A percentile compares a stretch with the other conserved stretches of the same genome.
These are phyloP conservation scores for Sarocladium strictum DNA, from an alignment of 2,329 filamentous ascomycete species.

Conservation along the genomic window DNA sequence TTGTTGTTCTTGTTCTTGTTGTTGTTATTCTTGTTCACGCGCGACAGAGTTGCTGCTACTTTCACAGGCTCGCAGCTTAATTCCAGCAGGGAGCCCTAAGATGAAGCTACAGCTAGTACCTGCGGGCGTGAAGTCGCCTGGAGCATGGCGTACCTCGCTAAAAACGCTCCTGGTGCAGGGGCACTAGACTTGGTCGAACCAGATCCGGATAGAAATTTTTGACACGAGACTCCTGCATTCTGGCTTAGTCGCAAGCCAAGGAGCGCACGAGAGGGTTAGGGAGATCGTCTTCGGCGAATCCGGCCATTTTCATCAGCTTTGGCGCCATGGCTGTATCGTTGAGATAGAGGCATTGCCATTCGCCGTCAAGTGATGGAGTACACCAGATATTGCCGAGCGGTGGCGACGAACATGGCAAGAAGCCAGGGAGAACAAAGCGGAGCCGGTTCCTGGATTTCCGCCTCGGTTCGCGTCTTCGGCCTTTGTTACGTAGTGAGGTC, in stretches of 20 bases:
- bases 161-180: neutral
- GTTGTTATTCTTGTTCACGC: no score
- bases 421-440: neutral
- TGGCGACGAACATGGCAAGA: conserved; percentile 8
- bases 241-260: neutral
- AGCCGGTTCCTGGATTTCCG: neutral
- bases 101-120: neutral
- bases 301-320: neutral
- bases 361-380: neutral
- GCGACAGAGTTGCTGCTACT: neutral
- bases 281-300: neutral
- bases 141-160: neutral
- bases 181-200: neutral
- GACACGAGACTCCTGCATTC: neutral
- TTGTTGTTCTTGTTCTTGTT: no score
- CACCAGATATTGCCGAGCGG: neutral
- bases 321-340: neutral
- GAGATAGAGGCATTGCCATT: conserved; percentile 2
- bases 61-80: conserved; percentile 4
- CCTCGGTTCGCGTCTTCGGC: conserved; percentile 9
- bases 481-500: neutral
- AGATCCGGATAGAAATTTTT: neutral
- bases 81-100: neutral
- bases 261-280: neutral
- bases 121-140: neutral